Evolutionary conservation across 257 asterid species (phyloP).

Genomic region (Thymus mandschuricus): DNA sequence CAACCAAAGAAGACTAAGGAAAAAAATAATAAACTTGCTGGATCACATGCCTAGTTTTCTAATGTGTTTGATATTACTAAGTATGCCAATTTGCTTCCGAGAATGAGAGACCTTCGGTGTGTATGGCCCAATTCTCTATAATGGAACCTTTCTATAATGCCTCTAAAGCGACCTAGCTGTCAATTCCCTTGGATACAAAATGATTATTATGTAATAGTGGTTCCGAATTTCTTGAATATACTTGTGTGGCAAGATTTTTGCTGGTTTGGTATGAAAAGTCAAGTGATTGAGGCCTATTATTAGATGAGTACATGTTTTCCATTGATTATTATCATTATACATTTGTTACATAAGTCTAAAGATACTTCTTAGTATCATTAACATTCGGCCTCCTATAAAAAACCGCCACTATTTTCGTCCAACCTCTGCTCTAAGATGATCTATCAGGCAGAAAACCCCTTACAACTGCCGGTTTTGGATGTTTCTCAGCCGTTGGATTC

Average conservation of each 20-base stretch:
- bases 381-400: constrained; percentile 18
- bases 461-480: constrained; percentile 63
- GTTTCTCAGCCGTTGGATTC: constrained; percentile 52
- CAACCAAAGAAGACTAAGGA: not conserved
- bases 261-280: constrained; percentile 24
- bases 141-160: constrained; percentile 24
- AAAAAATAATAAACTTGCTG: constrained; percentile 2
- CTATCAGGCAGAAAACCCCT: constrained; percentile 45
- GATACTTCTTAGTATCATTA: constrained; percentile 13
- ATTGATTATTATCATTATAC: not conserved
- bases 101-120: constrained; percentile 24
- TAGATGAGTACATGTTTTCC: not conserved
- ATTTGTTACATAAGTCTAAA: not conserved
- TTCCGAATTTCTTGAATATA: constrained; percentile 30
- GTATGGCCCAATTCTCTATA: constrained; percentile 32
- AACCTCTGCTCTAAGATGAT: constrained; percentile 44
- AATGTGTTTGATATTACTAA: constrained; percentile 30
- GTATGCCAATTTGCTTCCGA: constrained; percentile 35
- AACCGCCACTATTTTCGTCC: not conserved
- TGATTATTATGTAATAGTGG: constrained; percentile 16
- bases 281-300: constrained; percentile 20
- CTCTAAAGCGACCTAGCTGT: constrained; percentile 36
- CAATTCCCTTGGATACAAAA: constrained; percentile 23
- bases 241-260: constrained; percentile 32
- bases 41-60: constrained; percentile 29